A percentile compares a stretch with the other conserved stretches of the same genome.
Conservation (phyloP, 306 rosid genomes). For the Erythrophleum fordii region DNA sequence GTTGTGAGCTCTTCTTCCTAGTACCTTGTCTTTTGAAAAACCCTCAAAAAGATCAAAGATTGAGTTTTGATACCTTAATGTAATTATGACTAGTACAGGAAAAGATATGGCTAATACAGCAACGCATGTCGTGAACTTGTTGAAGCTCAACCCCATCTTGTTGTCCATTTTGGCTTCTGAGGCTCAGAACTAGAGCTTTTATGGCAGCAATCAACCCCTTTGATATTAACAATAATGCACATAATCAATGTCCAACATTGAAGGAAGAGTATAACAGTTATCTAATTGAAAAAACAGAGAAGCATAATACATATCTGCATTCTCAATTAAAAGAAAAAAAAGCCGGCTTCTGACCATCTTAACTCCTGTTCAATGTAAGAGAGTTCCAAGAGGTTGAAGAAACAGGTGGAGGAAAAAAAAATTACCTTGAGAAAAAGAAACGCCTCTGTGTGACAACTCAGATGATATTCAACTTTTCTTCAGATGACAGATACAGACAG, state of each 20-base stretch:
- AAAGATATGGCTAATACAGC: conserved; percentile 24
- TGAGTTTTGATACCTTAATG: conserved; percentile 39
- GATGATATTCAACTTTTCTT: not conserved
- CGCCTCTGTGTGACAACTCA: not conserved
- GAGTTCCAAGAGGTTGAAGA: too few species aligned
- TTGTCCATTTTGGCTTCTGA: conserved; percentile 34
- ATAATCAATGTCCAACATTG: not conserved
- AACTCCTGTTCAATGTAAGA: too few species aligned
- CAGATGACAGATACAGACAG: not conserved
- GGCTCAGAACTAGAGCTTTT: not conserved
- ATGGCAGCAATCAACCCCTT: not conserved
- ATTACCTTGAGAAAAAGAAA: not conserved
- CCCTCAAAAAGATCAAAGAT: conserved; percentile 29
- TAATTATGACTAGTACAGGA: conserved; percentile 31
- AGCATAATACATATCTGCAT: not conserved
- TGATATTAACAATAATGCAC: not conserved
- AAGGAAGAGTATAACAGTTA: not conserved
- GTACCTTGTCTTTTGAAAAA: conserved; percentile 24
- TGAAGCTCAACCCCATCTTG: conserved; percentile 34
- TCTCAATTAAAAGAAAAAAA: not conserved
- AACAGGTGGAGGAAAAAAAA: not conserved
- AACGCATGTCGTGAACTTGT: conserved; percentile 29
- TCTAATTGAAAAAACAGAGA: not conserved
- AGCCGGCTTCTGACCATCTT: not conserved
- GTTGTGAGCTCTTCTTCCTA: conserved; percentile 7